These are phyloP conservation scores for Fonsecaea nubica DNA, from an alignment of 2,329 filamentous ascomycete species.

Conservation along the genomic window DNA sequence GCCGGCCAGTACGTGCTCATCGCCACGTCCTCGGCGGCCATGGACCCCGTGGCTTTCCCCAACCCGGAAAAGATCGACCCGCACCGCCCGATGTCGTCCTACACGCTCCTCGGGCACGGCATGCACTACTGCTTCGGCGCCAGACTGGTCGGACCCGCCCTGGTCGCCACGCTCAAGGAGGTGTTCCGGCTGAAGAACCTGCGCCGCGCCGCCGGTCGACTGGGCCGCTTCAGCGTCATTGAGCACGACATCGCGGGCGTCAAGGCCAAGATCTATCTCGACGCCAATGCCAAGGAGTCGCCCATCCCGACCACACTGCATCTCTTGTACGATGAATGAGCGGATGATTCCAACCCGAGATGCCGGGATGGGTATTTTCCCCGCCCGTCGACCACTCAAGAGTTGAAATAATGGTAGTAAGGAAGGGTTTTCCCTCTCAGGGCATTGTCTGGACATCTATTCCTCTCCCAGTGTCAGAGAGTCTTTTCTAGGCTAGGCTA, in stretches of 20 bases:
- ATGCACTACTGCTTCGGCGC: conserved; percentile 53
- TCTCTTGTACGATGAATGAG: conserved; percentile 53
- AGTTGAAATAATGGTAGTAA: no score
- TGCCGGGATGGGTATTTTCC: background rate
- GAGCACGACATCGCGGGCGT: conserved; percentile 57
- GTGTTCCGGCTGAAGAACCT: conserved; percentile 55
- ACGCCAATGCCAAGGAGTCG: conserved; percentile 55
- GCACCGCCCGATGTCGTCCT: conserved; percentile 49
- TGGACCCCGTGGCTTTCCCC: conserved; percentile 47
- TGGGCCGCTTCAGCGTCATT: conserved; percentile 52
- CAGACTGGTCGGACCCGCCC: conserved; percentile 47
- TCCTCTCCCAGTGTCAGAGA: no score
- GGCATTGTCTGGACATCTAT: no score
- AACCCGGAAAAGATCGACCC: conserved; percentile 52
- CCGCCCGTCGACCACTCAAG: background rate
- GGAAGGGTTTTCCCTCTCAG: no score
- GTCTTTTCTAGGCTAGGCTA: no score
- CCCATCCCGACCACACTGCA: conserved; percentile 54
- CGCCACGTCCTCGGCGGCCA: conserved; percentile 43
- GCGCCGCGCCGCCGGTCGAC: conserved; percentile 47
- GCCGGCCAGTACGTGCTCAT: conserved; percentile 53
- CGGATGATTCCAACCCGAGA: background rate
- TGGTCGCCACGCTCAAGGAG: conserved; percentile 53
- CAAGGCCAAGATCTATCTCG: conserved; percentile 57
- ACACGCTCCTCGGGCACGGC: conserved; percentile 50